Evolutionary conservation across 257 asterid species (phyloP).

Genomic region (Mitragyna speciosa): DNA sequence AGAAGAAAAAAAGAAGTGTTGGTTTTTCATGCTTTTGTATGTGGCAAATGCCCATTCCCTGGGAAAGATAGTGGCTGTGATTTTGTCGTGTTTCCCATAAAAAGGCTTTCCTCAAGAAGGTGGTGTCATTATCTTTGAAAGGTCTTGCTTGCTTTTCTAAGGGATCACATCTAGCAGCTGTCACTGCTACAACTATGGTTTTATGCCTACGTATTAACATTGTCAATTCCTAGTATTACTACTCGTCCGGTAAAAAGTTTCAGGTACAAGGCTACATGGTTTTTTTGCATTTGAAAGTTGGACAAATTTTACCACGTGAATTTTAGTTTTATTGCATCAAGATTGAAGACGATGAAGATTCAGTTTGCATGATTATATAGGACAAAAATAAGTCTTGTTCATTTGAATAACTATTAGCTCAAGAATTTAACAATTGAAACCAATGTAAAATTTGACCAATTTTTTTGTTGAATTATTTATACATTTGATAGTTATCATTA

Average conservation of each 20-base stretch:
- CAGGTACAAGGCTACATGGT: background rate
- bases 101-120: conserved; percentile 14
- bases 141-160: background rate
- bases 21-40: conserved; percentile 33
- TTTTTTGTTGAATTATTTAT: background rate
- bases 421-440: background rate
- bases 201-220: background rate
- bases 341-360: background rate
- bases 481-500: too few relatives aligned
- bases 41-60: conserved; percentile 47
- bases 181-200: background rate
- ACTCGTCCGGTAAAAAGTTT: background rate
- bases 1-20: conserved; percentile 23
- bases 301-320: background rate
- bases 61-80: conserved; percentile 38
- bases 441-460: background rate
- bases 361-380: background rate
- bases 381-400: background rate
- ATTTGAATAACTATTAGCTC: background rate
- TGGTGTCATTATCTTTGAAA: conserved; percentile 24
- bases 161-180: conserved; percentile 8
- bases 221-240: background rate
- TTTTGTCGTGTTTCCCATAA: conserved; percentile 33
- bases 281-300: background rate
- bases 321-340: too few relatives aligned